Base-by-base conservation (phyloP, 2,329 filamentous ascomycete species). In the Colletotrichum tofieldiae region DNA sequence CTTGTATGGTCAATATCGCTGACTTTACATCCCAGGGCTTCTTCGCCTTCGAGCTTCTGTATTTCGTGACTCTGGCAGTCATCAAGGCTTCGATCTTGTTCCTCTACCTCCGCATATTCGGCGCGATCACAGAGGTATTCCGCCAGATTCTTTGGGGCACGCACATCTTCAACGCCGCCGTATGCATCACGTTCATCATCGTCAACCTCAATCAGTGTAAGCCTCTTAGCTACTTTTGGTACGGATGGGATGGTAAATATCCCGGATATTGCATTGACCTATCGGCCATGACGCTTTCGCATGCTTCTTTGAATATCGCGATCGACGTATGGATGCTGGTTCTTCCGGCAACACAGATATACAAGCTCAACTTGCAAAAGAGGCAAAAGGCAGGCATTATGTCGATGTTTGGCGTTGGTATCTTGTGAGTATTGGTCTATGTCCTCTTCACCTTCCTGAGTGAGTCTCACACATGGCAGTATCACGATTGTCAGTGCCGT, bases 101-200 rank as follows among this genome's bases (percentile, higher is more conserved):
- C 26, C 79, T 84, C 65, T 84, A 83, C 70, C 76, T 80, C 7
- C 78, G 79, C 16, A 79, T 84, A 12, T 83, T 83, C 35, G 81
- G 84, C 77, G 77, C 14, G 65, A 74, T 16, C 59, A 65, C n/a
- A 4, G 67, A 76, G 0, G 52, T n/a, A 0, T 78, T 82, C 55
- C 77, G 75, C 6, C 73, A 71, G 59, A 39, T 76, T 11, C 65
- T 79, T 0, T 77, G 75, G 71, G 76, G 39, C 6, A 75, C 78
- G 0, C 54, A 73, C 0, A 54, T 58, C 5, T 68, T 74, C 58
- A 74, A 74, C n/a, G 20, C 47, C 23, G 51, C 59, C 1, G 58
- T 68, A 11, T 72, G 70, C 60, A 66, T 78, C 23, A 78, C 76
- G 37, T 81, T 82, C 58, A 78, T 81, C 56, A 67, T 83, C 12